These are phyloP conservation scores for Tolypocladium tropicale DNA, from an alignment of 2,329 filamentous ascomycete species.

Conservation along the genomic window DNA sequence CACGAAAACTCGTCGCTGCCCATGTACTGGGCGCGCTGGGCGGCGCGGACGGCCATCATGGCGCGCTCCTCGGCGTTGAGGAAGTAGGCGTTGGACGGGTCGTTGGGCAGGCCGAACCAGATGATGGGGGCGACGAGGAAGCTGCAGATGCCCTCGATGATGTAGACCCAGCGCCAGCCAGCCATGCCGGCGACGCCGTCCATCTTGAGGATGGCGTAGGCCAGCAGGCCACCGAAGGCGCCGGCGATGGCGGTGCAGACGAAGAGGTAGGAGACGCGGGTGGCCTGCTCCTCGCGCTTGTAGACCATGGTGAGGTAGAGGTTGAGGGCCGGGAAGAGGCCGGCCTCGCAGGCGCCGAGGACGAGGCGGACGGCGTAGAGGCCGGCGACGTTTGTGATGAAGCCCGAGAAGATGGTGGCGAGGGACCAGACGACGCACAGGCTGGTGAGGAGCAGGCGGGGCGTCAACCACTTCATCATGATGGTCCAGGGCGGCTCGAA, in stretches of 20 bases:
- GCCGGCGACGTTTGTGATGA: slow-evolving; percentile 16
- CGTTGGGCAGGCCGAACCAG: slow-evolving; percentile 36
- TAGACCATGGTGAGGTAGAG: slow-evolving; percentile 17
- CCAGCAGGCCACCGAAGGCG: slow-evolving; percentile 28
- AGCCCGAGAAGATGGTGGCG: slow-evolving; percentile 16
- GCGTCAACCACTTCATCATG: slow-evolving; percentile 20
- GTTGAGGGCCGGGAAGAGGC: slow-evolving; percentile 15
- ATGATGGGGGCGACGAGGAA: slow-evolving; percentile 29
- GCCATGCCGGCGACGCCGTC: slow-evolving; percentile 31
- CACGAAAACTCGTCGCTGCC: slow-evolving; percentile 37
- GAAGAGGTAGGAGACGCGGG: slow-evolving; percentile 36
- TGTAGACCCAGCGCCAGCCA: slow-evolving; percentile 40
- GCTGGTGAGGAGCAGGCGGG: slow-evolving; percentile 17
- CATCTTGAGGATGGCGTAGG: slow-evolving; percentile 38
- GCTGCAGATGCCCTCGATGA: slow-evolving; percentile 38
- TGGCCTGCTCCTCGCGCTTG: slow-evolving; percentile 42
- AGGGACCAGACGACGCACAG: slow-evolving; percentile 17
- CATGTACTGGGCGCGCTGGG: slow-evolving; percentile 35
- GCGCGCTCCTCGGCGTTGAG: slow-evolving; percentile 34
- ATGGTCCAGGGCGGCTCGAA: slow-evolving; percentile 21
- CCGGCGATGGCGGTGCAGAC: slow-evolving; percentile 40
- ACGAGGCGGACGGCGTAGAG: slow-evolving; percentile 14
- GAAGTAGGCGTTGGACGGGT: slow-evolving; percentile 36
- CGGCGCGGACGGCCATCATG: slow-evolving; percentile 37
- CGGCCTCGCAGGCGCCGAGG: slow-evolving; percentile 13